phyloP scores from a whole-genome alignment of 306 rosid genomes.

The Quercus variabilis region DNA sequence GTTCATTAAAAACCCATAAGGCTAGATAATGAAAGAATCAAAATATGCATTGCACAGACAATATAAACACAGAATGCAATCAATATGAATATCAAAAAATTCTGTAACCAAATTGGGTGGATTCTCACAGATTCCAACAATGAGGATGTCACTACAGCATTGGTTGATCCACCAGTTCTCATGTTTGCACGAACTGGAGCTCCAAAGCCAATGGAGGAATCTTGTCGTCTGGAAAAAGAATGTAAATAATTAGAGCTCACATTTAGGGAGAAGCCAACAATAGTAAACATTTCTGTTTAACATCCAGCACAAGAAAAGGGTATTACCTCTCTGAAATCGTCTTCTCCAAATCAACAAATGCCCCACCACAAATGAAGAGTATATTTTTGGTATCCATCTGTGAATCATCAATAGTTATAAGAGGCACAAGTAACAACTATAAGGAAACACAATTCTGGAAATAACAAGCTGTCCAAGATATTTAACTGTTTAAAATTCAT shows the following conservation, averaged over 20 bases:
- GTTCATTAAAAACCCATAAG: slow-evolving; percentile 14
- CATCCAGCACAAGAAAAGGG: slow-evolving; percentile 8
- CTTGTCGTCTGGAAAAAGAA: slow-evolving; percentile 48
- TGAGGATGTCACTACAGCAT: slow-evolving; percentile 50
- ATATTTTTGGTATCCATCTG: slow-evolving; percentile 66
- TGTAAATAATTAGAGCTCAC: background rate
- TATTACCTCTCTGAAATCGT: slow-evolving; percentile 63
- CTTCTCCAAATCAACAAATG: slow-evolving; percentile 71
- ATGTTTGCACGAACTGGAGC: slow-evolving; percentile 65
- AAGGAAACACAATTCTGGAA: slow-evolving; percentile 11
- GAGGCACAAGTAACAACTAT: slow-evolving; percentile 1
- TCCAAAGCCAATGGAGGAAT: slow-evolving; percentile 83
- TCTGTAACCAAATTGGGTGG: slow-evolving; percentile 2
- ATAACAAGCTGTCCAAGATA: background rate
- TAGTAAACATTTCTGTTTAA: background rate
- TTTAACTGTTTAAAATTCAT: background rate
- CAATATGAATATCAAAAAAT: slow-evolving; percentile 10
- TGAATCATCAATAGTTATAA: slow-evolving; percentile 12
- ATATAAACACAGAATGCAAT: background rate
- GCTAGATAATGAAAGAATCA: slow-evolving; percentile 12
- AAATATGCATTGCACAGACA: background rate
- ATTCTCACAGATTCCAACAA: slow-evolving; percentile 66
- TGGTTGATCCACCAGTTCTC: slow-evolving; percentile 40
- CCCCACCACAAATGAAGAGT: slow-evolving; percentile 77
- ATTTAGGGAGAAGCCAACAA: background rate